phyloP scores from a whole-genome alignment of 225 moss, liverwort and hornwort genomes.

The Polytrichum formosum region DNA sequence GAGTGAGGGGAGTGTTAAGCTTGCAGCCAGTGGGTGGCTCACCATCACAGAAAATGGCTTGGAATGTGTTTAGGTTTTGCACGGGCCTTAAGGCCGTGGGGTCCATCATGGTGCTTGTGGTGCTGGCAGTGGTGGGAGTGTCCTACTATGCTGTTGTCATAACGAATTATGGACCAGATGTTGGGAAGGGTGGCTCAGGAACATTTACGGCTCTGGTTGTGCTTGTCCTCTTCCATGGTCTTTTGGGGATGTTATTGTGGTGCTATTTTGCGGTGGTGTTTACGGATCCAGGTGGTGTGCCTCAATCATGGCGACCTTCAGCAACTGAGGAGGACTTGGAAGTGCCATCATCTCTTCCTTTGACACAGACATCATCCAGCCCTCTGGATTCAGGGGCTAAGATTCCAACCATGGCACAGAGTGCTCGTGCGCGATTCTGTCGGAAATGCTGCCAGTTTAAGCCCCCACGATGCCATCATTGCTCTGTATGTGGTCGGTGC shows the following conservation, averaged over 20 bases:
- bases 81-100: constrained; percentile 92
- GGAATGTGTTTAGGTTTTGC: constrained; percentile 97
- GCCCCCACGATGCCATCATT: constrained; percentile 97
- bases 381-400: constrained; percentile 43
- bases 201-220: constrained; percentile 65
- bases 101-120: constrained; percentile 93
- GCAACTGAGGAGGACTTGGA: constrained; percentile 81
- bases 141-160: constrained; percentile 97
- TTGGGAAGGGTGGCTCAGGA: constrained; percentile 60
- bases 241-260: constrained; percentile 90
- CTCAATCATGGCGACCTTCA: constrained; percentile 71
- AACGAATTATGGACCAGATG: constrained; percentile 80
- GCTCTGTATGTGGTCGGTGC: constrained; percentile 94
- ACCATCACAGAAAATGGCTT: constrained; percentile 76
- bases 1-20: constrained; percentile 33
- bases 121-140: constrained; percentile 83
- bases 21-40: constrained; percentile 26
- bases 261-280: constrained; percentile 94
- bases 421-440: constrained; percentile 64
- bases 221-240: constrained; percentile 67
- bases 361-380: constrained; percentile 42
- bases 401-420: constrained; percentile 47
- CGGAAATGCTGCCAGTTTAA: constrained; percentile 96
- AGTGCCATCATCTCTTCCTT: constrained; percentile 49
- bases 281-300: constrained; percentile 96